Base-by-base conservation (phyloP, 208 protist species). In the Wallacemonas rigidus region DNA sequence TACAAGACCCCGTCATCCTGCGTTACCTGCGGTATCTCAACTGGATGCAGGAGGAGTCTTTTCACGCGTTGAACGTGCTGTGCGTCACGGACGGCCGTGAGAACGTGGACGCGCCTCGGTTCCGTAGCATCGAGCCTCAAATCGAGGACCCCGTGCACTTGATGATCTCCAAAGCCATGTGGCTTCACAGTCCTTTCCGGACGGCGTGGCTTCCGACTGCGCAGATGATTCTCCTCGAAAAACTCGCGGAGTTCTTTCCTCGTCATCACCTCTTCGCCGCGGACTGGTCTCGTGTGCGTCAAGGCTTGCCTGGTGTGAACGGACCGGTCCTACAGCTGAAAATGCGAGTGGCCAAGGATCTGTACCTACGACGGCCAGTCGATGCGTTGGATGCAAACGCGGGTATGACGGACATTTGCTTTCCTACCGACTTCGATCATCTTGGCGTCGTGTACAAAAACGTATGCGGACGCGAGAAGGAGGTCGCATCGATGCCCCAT, bases 41-140 rank as follows among this genome's bases (percentile, higher is more conserved):
- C 70, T 96, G 91, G 89, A 78, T 96, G 79, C 89, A 94, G 75
- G 91, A 96, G 83, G 89, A 94, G 71, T 92, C 83, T 5, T 93
- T 92, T 50, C 87, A 96, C 77, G 86, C 79, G 51, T 68, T 96
- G 9, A 91, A 94, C 74, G 87, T 96, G 26, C 80, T 96, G 43
- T 94, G 91, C 75, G 67, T 91, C 9, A 96, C 91, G 0, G 91
- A 71, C 38, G 91, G 91, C 53, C 79, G 87, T 35, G 87, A 91
- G 51, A 94, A 81, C 6, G 77, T 95, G n/a, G 88, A 94, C 65
- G 76, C 82, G 11, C 81, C 86, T 40, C 74, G 53, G 40, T 87
- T 80, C 45, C 72, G 74, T 51, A 81, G 83, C 74, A 74, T 93
- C 63, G 83, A 91, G 53, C 81, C 87, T 17, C 76, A 90, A 47